These are phyloP conservation scores for Erythrophleum ivorense DNA, from an alignment of 331 rosid genomes.

Conservation along the genomic window DNA sequence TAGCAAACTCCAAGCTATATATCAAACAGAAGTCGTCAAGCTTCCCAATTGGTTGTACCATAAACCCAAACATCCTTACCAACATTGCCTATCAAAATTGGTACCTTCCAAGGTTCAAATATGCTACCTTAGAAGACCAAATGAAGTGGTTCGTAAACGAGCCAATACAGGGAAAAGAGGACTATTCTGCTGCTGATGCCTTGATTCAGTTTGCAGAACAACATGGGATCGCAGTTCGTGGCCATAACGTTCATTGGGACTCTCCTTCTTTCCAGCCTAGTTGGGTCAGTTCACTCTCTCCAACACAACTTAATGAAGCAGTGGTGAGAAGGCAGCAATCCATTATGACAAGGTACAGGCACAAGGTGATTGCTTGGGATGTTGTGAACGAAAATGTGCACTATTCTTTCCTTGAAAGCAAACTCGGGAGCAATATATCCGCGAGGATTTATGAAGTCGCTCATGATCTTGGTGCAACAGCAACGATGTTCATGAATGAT, in stretches of 20 bases:
- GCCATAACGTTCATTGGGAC: conserved; percentile 74
- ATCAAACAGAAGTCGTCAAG: conserved; percentile 21
- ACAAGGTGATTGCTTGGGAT: conserved; percentile 80
- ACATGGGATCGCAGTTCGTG: conserved; percentile 56
- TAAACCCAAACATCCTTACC: conserved; percentile 46
- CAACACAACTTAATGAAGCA: conserved; percentile 40
- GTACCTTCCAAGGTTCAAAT: conserved; percentile 66
- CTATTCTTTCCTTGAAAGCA: conserved; percentile 52
- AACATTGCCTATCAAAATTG: conserved; percentile 54
- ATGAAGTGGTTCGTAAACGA: conserved; percentile 87
- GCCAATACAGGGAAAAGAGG: conserved; percentile 37
- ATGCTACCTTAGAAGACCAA: conserved; percentile 64
- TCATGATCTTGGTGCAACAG: conserved; percentile 39
- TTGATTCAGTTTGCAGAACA: conserved; percentile 57
- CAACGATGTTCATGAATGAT: conserved; percentile 66
- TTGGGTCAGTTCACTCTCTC: conserved; percentile 68
- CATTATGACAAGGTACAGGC: conserved; percentile 47
- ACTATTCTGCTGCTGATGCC: conserved; percentile 56
- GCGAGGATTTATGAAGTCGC: conserved; percentile 45
- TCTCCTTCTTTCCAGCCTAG: conserved; percentile 46
- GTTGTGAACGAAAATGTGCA: conserved; percentile 80
- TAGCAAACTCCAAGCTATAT: conserved; percentile 57
- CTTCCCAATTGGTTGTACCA: conserved; percentile 72
- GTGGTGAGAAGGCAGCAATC: conserved; percentile 50
- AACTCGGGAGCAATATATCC: conserved; percentile 49